These are phyloP conservation scores for Asterophora lycoperdoides DNA, from an alignment of 768 basidiomycete genomes.

Conservation along the genomic window DNA sequence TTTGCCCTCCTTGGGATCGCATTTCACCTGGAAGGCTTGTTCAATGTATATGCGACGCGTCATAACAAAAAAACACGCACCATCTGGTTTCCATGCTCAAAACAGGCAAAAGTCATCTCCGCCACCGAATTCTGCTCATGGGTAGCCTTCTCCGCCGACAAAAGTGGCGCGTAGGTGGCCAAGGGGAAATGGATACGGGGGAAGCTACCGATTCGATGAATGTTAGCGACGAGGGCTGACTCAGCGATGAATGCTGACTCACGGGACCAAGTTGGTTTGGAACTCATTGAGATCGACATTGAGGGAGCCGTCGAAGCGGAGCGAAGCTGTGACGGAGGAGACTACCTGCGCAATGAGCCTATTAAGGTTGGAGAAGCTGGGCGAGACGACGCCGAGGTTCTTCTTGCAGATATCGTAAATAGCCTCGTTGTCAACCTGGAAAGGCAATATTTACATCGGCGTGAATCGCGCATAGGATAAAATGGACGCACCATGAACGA, in stretches of 20 bases:
- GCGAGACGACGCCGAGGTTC: constrained; percentile 79
- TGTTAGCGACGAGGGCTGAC: constrained; percentile 51
- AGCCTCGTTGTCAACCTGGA: constrained; percentile 89
- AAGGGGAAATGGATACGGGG: constrained; percentile 99
- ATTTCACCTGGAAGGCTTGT: constrained; percentile 40
- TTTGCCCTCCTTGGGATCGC: constrained; percentile 97
- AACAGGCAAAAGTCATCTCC: constrained; percentile 98
- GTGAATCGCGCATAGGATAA: too few relatives aligned
- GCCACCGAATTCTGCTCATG: constrained; percentile 98
- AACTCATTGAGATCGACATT: constrained; percentile 98
- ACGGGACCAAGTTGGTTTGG: constrained; percentile 98
- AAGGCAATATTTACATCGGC: too few relatives aligned
- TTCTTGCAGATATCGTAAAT: constrained; percentile 99
- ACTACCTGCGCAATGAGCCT: constrained; percentile 98
- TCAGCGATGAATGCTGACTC: constrained; percentile 64
- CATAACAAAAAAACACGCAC: too few relatives aligned
- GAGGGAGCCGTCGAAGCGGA: constrained; percentile 95
- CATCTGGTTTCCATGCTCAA: constrained; percentile 97
- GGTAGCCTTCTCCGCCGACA: constrained; percentile 90
- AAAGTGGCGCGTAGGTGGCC: constrained; percentile 91
- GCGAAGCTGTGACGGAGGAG: constrained; percentile 94
- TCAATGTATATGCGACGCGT: not conserved
- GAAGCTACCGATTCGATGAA: constrained; percentile 57
- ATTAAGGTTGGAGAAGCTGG: constrained; percentile 93
- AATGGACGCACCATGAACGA: constrained; percentile 99